Percentiles rank a stretch among this genome's conserved stretches.
phyloP scores from a whole-genome alignment of 1,284 basidiomycete species.

The Stygiomarasmius scandens region DNA sequence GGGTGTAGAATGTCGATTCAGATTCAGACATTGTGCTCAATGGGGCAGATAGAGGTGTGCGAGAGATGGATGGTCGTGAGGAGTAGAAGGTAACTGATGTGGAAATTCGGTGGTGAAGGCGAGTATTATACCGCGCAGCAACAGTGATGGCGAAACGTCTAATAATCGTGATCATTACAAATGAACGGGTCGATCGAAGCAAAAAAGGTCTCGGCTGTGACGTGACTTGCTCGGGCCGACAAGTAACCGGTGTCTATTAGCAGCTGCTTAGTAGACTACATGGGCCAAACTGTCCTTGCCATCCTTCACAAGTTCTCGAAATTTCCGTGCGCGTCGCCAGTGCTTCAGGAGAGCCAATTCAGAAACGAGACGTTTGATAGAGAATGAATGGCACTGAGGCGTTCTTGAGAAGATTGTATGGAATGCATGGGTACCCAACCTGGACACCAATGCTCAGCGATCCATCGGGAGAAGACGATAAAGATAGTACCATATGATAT shows the following conservation, averaged over 20 bases:
- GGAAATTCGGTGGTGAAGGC: slow-evolving; percentile 8
- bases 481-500: slow-evolving; percentile 74
- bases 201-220: background rate
- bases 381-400: slow-evolving; percentile 46
- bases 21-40: slow-evolving; percentile 27
- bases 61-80: slow-evolving; percentile 20
- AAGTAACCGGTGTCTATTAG: background rate
- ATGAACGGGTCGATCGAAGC: slow-evolving; percentile 2
- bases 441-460: slow-evolving; percentile 29
- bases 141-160: slow-evolving; percentile 3
- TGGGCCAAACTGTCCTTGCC: slow-evolving; percentile 36
- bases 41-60: slow-evolving; percentile 15
- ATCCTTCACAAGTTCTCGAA: slow-evolving; percentile 51
- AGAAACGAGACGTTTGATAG: slow-evolving; percentile 52
- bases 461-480: no score
- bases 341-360: slow-evolving; percentile 52
- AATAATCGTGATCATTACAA: slow-evolving; percentile 6
- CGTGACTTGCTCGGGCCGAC: background rate
- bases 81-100: slow-evolving; percentile 10
- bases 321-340: slow-evolving; percentile 43
- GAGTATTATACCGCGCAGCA: background rate
- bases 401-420: slow-evolving; percentile 63
- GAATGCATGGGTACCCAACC: slow-evolving; percentile 84
- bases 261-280: slow-evolving; percentile 27
- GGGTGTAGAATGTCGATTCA: slow-evolving; percentile 55